Percentiles rank a stretch among this genome's conserved stretches.
Conservation (phyloP, 192 early-diverging fungal species). For the Podochytrium sp. region DNA sequence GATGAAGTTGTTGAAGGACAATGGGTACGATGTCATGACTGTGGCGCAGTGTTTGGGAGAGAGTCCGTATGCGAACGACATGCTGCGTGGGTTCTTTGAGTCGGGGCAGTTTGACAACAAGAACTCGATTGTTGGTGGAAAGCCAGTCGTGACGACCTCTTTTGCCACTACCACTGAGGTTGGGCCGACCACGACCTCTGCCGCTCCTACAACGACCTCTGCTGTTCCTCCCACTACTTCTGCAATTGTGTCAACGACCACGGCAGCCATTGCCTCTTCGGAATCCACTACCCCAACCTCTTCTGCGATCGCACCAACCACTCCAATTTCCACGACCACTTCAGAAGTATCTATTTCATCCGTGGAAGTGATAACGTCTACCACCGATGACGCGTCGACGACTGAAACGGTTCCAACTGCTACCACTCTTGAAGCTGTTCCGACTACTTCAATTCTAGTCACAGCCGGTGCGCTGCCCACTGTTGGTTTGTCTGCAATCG, state of each 20-base stretch:
- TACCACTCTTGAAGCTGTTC: not conserved
- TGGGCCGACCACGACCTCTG: too few relatives aligned
- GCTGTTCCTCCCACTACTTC: not conserved
- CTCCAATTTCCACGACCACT: not conserved
- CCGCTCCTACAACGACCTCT: too few relatives aligned
- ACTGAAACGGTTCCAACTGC: not conserved
- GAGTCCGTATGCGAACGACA: not conserved
- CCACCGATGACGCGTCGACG: not conserved
- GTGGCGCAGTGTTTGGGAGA: not conserved
- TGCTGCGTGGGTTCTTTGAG: not conserved
- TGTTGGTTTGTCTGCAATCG: too few relatives aligned
- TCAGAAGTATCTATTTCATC: not conserved
- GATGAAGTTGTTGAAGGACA: not conserved
- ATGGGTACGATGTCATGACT: not conserved
- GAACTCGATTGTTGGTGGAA: not conserved
- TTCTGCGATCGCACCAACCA: too few relatives aligned
- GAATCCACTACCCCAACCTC: too few relatives aligned
- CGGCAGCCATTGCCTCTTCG: not conserved
- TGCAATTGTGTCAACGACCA: not conserved
- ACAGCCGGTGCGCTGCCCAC: not conserved
- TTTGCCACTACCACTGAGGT: too few relatives aligned
- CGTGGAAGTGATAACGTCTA: too few relatives aligned
- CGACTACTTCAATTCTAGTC: not conserved
- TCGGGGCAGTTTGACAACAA: conserved; percentile 13
- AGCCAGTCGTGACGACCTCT: too few relatives aligned